A percentile compares a stretch with the other conserved stretches of the same genome.
Evolutionary conservation across 1,139 yeast genomes (phyloP).

Genomic region (Geotrichum europaeum): DNA sequence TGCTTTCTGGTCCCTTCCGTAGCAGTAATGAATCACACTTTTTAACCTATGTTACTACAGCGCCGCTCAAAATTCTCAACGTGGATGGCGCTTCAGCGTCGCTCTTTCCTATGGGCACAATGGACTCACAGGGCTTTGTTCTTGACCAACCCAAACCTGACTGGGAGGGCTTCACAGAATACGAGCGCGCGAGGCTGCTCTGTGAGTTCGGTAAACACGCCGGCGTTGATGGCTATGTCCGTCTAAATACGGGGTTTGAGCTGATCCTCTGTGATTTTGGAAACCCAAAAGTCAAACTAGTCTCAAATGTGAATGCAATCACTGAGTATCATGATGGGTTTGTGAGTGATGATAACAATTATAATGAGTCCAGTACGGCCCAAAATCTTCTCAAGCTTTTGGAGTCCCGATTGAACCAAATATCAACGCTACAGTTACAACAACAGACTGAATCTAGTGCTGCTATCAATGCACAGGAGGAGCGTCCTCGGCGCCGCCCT

Average conservation of each 20-base stretch:
- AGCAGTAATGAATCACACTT: conserved; percentile 17
- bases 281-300: conserved; percentile 38
- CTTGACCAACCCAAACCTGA: conserved; percentile 4
- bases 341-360: neutral
- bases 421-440: neutral
- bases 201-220: conserved; percentile 48
- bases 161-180: conserved; percentile 32
- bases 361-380: neutral
- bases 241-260: conserved; percentile 54
- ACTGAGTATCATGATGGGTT: conserved; percentile 22
- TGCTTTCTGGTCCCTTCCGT: conserved; percentile 18
- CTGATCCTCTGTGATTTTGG: conserved; percentile 49
- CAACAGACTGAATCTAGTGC: neutral
- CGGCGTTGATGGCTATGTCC: conserved; percentile 46
- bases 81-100: conserved; percentile 15
- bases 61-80: conserved; percentile 8
- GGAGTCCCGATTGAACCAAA: neutral
- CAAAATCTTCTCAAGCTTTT: neutral
- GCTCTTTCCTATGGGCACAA: conserved; percentile 17
- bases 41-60: conserved; percentile 1
- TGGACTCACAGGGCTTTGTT: conserved; percentile 13
- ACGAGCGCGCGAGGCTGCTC: conserved; percentile 41
- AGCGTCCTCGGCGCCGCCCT: conserved; percentile 10
- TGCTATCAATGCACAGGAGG: conserved; percentile 19
- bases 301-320: conserved; percentile 40